These are phyloP conservation scores for Pseudozyma sp. DNA, from an alignment of 1,284 basidiomycete genomes.

Conservation along the genomic window DNA sequence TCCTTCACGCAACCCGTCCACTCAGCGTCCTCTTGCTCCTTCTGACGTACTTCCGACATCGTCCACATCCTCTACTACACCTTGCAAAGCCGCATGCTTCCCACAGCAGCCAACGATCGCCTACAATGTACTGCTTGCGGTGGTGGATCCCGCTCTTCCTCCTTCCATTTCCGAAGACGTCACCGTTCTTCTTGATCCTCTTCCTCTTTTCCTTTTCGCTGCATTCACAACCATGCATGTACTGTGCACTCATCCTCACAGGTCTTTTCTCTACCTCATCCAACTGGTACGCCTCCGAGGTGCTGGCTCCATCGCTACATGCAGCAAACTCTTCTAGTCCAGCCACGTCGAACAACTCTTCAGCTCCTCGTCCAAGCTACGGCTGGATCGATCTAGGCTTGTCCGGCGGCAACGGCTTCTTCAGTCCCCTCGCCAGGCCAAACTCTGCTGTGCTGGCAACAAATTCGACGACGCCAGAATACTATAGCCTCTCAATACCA, in stretches of 20 bases:
- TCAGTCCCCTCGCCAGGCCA: slow-evolving; percentile 20
- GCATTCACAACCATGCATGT: slow-evolving; percentile 62
- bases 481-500: slow-evolving; percentile 30
- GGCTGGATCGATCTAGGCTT: slow-evolving; percentile 38
- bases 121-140: slow-evolving; percentile 59
- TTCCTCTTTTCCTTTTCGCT: slow-evolving; percentile 60
- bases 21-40: neutral
- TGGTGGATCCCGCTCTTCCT: slow-evolving; percentile 66
- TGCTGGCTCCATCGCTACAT: neutral
- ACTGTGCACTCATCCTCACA: slow-evolving; percentile 59
- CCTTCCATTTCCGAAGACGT: slow-evolving; percentile 59
- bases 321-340: slow-evolving; percentile 3
- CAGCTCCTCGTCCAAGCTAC: slow-evolving; percentile 24
- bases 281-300: slow-evolving; percentile 41
- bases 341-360: slow-evolving; percentile 6
- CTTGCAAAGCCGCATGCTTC: neutral
- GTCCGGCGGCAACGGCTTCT: slow-evolving; percentile 46
- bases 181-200: slow-evolving; percentile 57
- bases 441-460: neutral
- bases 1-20: neutral
- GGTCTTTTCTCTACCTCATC: slow-evolving; percentile 56
- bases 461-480: neutral
- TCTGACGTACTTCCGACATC: neutral
- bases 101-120: neutral
- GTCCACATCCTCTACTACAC: neutral